These are phyloP conservation scores for Aureobasidium zeae DNA, from an alignment of 2,329 filamentous ascomycete genomes.

Conservation along the genomic window DNA sequence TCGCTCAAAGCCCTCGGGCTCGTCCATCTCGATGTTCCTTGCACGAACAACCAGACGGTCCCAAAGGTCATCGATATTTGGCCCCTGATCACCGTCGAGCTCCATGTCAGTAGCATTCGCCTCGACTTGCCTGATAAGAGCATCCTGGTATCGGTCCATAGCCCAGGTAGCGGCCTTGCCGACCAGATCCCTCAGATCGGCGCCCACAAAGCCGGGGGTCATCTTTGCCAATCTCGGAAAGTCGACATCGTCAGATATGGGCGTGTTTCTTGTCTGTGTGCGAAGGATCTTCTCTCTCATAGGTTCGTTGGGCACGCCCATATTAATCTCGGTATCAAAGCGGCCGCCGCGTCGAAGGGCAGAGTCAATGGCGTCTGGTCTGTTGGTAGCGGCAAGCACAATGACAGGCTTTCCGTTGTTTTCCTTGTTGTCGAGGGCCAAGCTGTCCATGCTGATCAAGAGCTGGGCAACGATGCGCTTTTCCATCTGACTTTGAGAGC, in stretches of 20 bases:
- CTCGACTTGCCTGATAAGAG: constrained; percentile 35
- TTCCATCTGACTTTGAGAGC: constrained; percentile 78
- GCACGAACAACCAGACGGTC: constrained; percentile 44
- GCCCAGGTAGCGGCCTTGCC: constrained; percentile 56
- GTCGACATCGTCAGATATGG: constrained; percentile 60
- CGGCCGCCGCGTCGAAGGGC: constrained; percentile 62
- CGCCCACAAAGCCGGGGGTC: constrained; percentile 88
- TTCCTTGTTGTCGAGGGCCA: constrained; percentile 53
- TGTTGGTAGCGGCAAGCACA: constrained; percentile 83
- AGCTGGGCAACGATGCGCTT: constrained; percentile 78
- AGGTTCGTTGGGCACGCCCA: constrained; percentile 73
- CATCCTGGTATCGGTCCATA: constrained; percentile 51
- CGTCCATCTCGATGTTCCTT: constrained; percentile 38
- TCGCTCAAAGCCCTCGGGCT: constrained; percentile 45
- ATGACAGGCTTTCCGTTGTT: constrained; percentile 71
- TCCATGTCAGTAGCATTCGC: constrained; percentile 39
- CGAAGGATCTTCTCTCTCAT: constrained; percentile 70
- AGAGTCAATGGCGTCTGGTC: constrained; percentile 76
- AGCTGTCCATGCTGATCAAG: constrained; percentile 71
- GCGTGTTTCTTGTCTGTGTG: constrained; percentile 58
- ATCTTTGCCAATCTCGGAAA: constrained; percentile 65
- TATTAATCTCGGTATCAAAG: constrained; percentile 77
- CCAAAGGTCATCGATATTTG: constrained; percentile 23
- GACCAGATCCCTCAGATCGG: constrained; percentile 68
- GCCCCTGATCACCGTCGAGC: constrained; percentile 35